These are phyloP conservation scores for Harringtonia aguacate DNA, from an alignment of 2,329 filamentous ascomycete genomes.

Conservation along the genomic window DNA sequence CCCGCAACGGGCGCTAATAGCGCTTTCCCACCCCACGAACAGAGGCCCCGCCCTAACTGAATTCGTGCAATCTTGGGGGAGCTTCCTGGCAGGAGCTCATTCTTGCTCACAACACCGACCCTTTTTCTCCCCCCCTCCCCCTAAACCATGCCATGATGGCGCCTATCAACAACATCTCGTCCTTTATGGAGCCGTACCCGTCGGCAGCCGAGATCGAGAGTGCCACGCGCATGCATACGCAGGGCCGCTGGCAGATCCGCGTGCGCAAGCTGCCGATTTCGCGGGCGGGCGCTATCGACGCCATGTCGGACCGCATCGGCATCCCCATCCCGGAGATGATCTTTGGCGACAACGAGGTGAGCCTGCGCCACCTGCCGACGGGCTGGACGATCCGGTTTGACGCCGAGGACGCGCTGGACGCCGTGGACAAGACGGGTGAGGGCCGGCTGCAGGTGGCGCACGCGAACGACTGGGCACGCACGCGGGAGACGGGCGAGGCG, in stretches of 20 bases:
- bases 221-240: conserved; percentile 45
- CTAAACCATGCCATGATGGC: not conserved
- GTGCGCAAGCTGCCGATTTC: conserved; percentile 91
- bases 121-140: not conserved
- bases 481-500: conserved; percentile 63
- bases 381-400: conserved; percentile 75
- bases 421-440: conserved; percentile 85
- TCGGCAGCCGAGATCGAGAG: conserved; percentile 35
- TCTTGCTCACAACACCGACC: no score
- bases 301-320: conserved; percentile 64
- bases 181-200: conserved; percentile 43
- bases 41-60: no score
- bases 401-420: conserved; percentile 77
- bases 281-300: conserved; percentile 81
- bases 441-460: conserved; percentile 91
- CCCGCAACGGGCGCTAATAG: no score
- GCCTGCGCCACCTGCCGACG: conserved; percentile 61
- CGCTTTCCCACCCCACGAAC: no score
- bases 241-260: conserved; percentile 61
- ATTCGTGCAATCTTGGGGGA: no score
- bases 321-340: conserved; percentile 98
- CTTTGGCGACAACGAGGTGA: conserved; percentile 86
- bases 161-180: conserved; percentile 20
- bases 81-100: no score
- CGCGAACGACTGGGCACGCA: conserved; percentile 70